These are phyloP conservation scores for Dactylellina cionopaga DNA, from an alignment of 2,329 filamentous ascomycete species.

Conservation along the genomic window DNA sequence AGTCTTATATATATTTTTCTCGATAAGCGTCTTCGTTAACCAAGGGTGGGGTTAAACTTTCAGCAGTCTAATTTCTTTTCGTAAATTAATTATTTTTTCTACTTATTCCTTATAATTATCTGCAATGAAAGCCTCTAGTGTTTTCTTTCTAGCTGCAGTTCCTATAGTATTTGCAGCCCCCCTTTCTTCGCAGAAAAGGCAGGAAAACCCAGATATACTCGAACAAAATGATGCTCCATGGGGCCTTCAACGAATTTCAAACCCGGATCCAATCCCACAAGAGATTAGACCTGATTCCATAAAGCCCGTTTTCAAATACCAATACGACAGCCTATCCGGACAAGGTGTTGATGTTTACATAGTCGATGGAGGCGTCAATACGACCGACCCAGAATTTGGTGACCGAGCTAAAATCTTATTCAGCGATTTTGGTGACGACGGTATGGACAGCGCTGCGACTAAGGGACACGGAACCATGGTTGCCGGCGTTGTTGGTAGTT, in stretches of 20 bases:
- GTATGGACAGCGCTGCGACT: background rate
- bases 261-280: constrained; percentile 2
- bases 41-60: too few relatives aligned
- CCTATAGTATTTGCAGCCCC: background rate
- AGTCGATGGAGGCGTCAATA: background rate
- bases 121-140: too few relatives aligned
- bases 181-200: background rate
- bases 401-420: constrained; percentile 4
- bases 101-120: too few relatives aligned
- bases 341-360: constrained; percentile 28
- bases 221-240: constrained; percentile 10
- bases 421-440: background rate
- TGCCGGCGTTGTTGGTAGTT: constrained; percentile 9
- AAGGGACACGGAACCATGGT: constrained; percentile 6
- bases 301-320: constrained; percentile 2
- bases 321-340: constrained; percentile 11
- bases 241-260: constrained; percentile 17
- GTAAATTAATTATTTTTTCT: too few relatives aligned
- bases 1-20: too few relatives aligned
- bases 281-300: background rate
- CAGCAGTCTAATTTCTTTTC: too few relatives aligned
- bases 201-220: background rate
- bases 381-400: background rate
- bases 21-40: too few relatives aligned
- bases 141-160: background rate